Evolutionary conservation across 2,329 filamentous ascomycete species (phyloP), one percentile per base, ranked within the genome.

Genomic region (Camillea tinctor): DNA sequence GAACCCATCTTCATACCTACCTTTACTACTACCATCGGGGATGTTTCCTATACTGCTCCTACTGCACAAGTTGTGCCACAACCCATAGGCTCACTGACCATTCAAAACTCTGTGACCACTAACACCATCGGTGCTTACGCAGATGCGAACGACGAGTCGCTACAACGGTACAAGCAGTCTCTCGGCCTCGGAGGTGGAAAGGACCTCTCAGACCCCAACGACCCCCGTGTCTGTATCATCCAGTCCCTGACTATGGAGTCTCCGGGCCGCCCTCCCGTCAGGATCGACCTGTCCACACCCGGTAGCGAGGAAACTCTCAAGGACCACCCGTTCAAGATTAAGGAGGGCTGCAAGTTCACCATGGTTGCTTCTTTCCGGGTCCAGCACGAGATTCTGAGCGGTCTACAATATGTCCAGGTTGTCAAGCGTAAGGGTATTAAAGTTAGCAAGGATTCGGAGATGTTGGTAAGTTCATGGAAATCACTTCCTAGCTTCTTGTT

Each of bases 81-180:
- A 23, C 49, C 17, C 48, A 56, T 52, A 8, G 40, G 50, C n/a
- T 26, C 20, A 26, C 7, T 40, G 17, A 59, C 49, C 49, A 22
- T 49, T 48, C 55, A 15, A 57, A 53, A 24, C 9, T 59, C 36
- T 5, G 19, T 50, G 15, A 23, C 21, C 6, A 60, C 71, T 69
- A 67, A 71, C 67, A 58, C 57, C 24, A 60, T 54, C 44, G 26
- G 44, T 11, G n/a, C 21, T 60, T 57, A 30, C 60, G 59, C 71
- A 88, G 83, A 88, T 72, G 81, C 83, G 68, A 81, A 91, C 71
- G 95, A 99, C 76, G 94, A 98, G 78, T 95, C 94, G 63, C 89
- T 99, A 71, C 91, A 96, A 80, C 90, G 94, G 72, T 99, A 96
- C 90, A 99, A 99, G 83, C 87, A 94, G 73, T 98, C 94, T 13